Evolutionary conservation across 116 monocot genomes (phyloP).

Genomic region (Zostera marina): DNA sequence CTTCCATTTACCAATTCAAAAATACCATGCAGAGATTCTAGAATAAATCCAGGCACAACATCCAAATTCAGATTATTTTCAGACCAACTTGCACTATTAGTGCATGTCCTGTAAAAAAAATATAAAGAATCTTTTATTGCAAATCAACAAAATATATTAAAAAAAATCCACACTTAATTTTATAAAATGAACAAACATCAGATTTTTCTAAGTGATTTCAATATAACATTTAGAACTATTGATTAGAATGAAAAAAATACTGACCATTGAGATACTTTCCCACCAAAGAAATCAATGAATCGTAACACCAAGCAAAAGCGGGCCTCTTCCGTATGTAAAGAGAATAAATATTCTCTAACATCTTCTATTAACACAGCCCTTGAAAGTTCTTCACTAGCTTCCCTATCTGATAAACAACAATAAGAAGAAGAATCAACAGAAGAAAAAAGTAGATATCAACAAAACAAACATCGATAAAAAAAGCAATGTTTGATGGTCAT

Average conservation of each 20-base stretch:
- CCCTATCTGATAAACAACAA: constrained; percentile 8
- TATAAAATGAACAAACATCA: background rate
- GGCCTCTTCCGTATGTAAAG: constrained; percentile 58
- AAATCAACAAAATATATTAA: background rate
- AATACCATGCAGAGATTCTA: constrained; percentile 30
- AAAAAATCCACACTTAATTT: background rate
- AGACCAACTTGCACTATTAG: constrained; percentile 70
- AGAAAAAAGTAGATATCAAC: background rate
- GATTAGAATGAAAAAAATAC: background rate
- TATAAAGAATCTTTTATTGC: background rate
- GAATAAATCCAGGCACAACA: constrained; percentile 30
- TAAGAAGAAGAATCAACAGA: background rate
- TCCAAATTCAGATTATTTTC: constrained; percentile 55
- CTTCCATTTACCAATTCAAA: constrained; percentile 9
- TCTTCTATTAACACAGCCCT: constrained; percentile 84
- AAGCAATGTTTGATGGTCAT: background rate
- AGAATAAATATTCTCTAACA: constrained; percentile 72
- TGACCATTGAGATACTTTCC: constrained; percentile 73
- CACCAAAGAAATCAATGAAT: constrained; percentile 83
- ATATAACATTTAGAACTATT: too few relatives aligned
- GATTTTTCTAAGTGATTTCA: too few relatives aligned
- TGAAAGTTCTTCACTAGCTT: constrained; percentile 55
- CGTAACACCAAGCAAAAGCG: constrained; percentile 61
- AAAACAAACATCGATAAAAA: background rate
- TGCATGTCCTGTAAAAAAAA: constrained; percentile 47